Percentiles rank a stretch among this genome's conserved stretches.
Conservation (phyloP, 2,329 filamentous ascomycete species). For the Penicillium thymicola region DNA sequence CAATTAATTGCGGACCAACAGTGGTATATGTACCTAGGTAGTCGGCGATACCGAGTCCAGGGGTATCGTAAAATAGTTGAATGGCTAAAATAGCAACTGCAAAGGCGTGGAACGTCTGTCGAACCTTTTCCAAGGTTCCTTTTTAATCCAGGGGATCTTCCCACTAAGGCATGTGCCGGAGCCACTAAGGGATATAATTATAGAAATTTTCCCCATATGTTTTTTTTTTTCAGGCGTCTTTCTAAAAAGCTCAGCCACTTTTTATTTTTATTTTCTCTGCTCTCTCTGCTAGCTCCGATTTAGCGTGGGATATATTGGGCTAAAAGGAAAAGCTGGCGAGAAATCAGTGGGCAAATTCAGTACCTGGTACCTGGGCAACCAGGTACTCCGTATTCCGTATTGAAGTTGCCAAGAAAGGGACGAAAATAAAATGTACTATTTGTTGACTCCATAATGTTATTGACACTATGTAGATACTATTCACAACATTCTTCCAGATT, state of each 20-base stretch:
- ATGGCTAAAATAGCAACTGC: background rate
- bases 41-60: background rate
- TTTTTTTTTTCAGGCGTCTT: background rate
- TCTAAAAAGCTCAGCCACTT: background rate
- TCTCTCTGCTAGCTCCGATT: background rate
- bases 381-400: background rate
- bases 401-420: background rate
- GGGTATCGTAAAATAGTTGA: background rate
- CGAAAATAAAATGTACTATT: background rate
- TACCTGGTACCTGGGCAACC: background rate
- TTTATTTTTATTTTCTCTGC: background rate
- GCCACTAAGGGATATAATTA: slow-evolving; percentile 6
- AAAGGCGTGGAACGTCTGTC: slow-evolving; percentile 6
- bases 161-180: slow-evolving; percentile 6
- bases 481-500: background rate
- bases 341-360: background rate
- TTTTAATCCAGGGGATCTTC: background rate
- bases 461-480: background rate
- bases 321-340: background rate
- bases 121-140: slow-evolving; percentile 6
- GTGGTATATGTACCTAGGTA: background rate
- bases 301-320: background rate
- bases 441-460: background rate
- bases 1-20: background rate
- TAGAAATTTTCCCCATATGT: background rate